phyloP scores from a whole-genome alignment of 1,139 yeast species.

The Yarrowia galli region DNA sequence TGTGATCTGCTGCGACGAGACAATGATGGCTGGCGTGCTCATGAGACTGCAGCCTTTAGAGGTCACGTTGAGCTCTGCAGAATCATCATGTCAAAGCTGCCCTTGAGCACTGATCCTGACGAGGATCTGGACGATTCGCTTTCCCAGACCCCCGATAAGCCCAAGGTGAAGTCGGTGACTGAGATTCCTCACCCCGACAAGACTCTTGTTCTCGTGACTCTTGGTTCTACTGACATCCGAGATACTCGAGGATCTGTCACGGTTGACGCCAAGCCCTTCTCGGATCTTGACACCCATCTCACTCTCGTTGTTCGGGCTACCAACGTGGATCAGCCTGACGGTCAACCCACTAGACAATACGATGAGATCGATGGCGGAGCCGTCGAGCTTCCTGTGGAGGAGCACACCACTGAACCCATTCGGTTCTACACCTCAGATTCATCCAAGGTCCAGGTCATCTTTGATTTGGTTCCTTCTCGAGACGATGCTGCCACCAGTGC shows the following conservation, averaged over 20 bases:
- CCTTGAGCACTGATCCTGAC: conserved; percentile 5
- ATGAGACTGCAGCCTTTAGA: conserved; percentile 92
- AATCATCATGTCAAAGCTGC: conserved; percentile 58
- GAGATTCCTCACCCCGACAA: conserved; percentile 49
- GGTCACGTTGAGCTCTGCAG: conserved; percentile 82
- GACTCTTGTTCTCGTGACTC: conserved; percentile 73
- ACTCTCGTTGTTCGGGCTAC: conserved; percentile 72
- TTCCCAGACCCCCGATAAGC: conserved; percentile 29
- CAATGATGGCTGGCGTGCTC: conserved; percentile 94
- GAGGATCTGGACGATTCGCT: conserved; percentile 20
- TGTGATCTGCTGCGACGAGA: conserved; percentile 64
- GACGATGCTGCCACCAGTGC: conserved; percentile 6
- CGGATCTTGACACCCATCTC: conserved; percentile 86
- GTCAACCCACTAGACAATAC: conserved; percentile 12
- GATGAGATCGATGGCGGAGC: conserved; percentile 55
- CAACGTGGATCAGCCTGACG: conserved; percentile 53
- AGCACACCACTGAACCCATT: conserved; percentile 81
- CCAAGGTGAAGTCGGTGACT: conserved; percentile 11
- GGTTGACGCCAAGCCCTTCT: conserved; percentile 73
- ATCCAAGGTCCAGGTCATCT: conserved; percentile 65
- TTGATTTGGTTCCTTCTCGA: conserved; percentile 92
- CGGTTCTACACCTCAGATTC: conserved; percentile 68
- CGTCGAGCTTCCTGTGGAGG: conserved; percentile 80
- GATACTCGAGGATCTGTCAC: conserved; percentile 67
- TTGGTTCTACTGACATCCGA: conserved; percentile 86